Base-by-base conservation (phyloP, 495 filamentous ascomycete species). In the Penicillium canariense region DNA sequence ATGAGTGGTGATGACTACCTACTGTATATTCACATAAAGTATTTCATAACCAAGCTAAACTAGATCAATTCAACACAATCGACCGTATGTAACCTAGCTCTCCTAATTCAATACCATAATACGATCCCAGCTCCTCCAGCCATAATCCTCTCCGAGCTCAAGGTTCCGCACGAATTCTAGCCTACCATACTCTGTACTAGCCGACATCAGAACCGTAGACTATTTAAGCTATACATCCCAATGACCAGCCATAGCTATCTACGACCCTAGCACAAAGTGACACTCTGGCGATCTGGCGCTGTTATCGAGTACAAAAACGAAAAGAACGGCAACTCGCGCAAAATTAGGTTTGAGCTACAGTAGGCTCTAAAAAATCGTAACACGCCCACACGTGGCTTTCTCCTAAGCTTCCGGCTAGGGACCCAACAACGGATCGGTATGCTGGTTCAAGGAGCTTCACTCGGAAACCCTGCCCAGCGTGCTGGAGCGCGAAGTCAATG, bases 231-330 rank as follows among this genome's bases (percentile, higher is more conserved):
- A 55, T 85, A 66, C 88, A 87, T 60, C 86, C 84, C 44, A 88
- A 89, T 63, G 86, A 85, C 15, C 83, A 87, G 10, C 48, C 69
- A 9, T 74, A 23, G 62, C 71, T 18, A 79, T 88, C 53, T 59
- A 84, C 14, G 85, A 87, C 62, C 74, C 78, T 15, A 88, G 89
- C 68, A 83, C 77, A 73, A 63, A 55, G 54, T 87, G 44, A 82
- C 69, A 0, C 61, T 88, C 7, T 87, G 82, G 81, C 85, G 88
- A 60, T 82, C 80, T 5, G 86, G 84, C 45, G 86, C 87, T 26
- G 86, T 87, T 62, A 45, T 87, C 56, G 68, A 83, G 49, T 89
- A 89, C 57, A 67, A 88, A 5, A 58, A 85, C 23, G 81, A 84
- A 12, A 72, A 65, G 18, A 88, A 88, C 70, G 84, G 88, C 68